Base-by-base conservation (phyloP, 257 asterid species). In the Ilex asprella region DNA sequence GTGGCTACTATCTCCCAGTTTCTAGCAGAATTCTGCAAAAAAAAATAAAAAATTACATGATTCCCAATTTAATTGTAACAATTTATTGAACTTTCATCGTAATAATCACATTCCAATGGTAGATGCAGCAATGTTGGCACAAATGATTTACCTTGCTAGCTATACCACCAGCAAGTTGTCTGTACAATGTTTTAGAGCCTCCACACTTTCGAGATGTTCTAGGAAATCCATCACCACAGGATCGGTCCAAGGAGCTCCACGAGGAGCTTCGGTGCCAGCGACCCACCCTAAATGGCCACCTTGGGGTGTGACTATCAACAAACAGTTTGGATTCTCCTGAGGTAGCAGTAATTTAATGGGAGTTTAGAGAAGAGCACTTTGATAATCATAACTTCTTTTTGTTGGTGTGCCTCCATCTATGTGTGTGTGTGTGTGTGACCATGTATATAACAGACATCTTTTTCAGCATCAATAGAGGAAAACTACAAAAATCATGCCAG, bases 251-350 rank as follows among this genome's bases (percentile, higher is more conserved):
- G 97, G 97, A 67, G 88, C 89, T 59, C 99, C 99, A 5, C 62
- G 31, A 16, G 97, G 99, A 16, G 94, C 91, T 58, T 70, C 94
- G 0, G 53, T 31, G 21, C 99, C 97, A 7, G 99, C 97, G 60
- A 92, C 91, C 99, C 97, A 92, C n/a, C 99, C 99, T 71, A 92
- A 76, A 79, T 92, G 99, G 30, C 99, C 97, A 16, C 99, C 99
- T 80, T 84, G 78, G 3, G 99, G 99, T 21, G 99, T 86, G 16
- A 89, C 88, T 56, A 92, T 75, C 81, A 92, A 58, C 81, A 89
- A 79, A 62, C 96, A 86, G 73, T 89, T 82, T 10, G 84, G 78
- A 47, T 92, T 92, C 69, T 79, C 89, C 97, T 91, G 92, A 58
- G 50, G 71, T 39, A n/a, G 63, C 39, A 73, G 2, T 55, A 68